These are phyloP conservation scores for Cucumis sativus DNA, from an alignment of 306 rosid genomes.

Conservation along the genomic window Cucumber_9930_V3 NC_026656.2:10514501-10515000, in stretches of 20 bases:
- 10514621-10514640: background rate
- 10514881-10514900: background rate
- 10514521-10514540: background rate
- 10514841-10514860: background rate
- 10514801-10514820: background rate
- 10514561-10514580: background rate
- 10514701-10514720: background rate
- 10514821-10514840: background rate
- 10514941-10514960: background rate
- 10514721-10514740: background rate
- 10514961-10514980: conserved; percentile 17
- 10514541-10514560: background rate
- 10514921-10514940: background rate
- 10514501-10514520: background rate
- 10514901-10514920: background rate
- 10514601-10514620: background rate
- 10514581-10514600: background rate
- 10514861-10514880: background rate
- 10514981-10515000: conserved; percentile 62
- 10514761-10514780: background rate
- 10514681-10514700: background rate
- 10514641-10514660: background rate
- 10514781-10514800: background rate
- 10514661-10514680: background rate
- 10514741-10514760: background rate